phyloP scores from a whole-genome alignment of 345 rosid species.

The Garcia nutans region DNA sequence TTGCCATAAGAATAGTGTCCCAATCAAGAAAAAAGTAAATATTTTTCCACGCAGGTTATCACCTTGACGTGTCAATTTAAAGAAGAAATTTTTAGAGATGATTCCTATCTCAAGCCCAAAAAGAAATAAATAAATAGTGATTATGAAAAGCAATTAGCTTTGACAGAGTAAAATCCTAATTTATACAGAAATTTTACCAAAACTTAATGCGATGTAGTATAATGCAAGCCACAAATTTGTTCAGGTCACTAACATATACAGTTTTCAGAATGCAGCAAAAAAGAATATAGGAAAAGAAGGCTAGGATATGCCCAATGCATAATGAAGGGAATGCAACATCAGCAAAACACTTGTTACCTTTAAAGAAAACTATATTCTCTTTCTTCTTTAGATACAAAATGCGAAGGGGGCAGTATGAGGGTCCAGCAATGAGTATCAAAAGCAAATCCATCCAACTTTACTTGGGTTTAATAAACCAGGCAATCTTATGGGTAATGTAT shows the following conservation, averaged over 20 bases:
- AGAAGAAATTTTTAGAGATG: no score
- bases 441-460: not conserved
- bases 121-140: not conserved
- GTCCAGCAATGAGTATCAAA: not conserved
- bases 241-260: not conserved
- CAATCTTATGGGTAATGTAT: not conserved
- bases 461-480: not conserved
- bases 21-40: no score
- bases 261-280: not conserved
- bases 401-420: not conserved
- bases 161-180: not conserved
- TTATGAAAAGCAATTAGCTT: not conserved
- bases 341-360: not conserved
- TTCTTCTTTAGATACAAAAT: not conserved
- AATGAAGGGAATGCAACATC: not conserved
- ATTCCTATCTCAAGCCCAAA: no score
- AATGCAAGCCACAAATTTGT: not conserved
- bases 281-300: not conserved
- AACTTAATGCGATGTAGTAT: not conserved
- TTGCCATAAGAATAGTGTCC: no score
- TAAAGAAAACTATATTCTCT: not conserved
- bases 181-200: not conserved
- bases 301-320: not conserved
- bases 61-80: no score
- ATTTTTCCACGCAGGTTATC: no score